phyloP scores from a whole-genome alignment of 2,329 filamentous ascomycete genomes.

The Atkinsonella texensis region DNA sequence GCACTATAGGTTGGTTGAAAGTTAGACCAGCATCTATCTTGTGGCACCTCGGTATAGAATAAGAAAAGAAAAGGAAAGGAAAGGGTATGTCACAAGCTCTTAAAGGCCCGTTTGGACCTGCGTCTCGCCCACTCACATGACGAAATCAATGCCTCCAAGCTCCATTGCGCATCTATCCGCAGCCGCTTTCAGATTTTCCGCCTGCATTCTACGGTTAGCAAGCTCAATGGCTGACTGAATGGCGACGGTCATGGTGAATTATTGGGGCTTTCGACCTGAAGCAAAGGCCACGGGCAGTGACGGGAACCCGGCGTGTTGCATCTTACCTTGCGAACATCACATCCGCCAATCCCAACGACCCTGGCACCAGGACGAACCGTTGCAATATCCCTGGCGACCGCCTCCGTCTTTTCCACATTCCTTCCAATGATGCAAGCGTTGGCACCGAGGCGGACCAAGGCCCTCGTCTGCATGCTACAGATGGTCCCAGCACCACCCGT shows the following conservation, averaged over 20 bases:
- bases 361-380: constrained; percentile 66
- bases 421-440: constrained; percentile 91
- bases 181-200: constrained; percentile 40
- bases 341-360: constrained; percentile 74
- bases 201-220: constrained; percentile 9
- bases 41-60: too few species aligned
- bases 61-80: too few species aligned
- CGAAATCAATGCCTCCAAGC: constrained; percentile 80
- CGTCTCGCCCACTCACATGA: constrained; percentile 51
- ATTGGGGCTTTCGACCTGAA: too few species aligned
- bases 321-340: constrained; percentile 61
- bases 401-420: constrained; percentile 77
- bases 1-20: constrained; percentile 44
- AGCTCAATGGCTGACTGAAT: not conserved
- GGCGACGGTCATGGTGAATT: too few species aligned
- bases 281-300: too few species aligned
- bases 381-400: constrained; percentile 68
- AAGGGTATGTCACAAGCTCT: not conserved
- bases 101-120: too few species aligned
- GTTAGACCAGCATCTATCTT: not conserved
- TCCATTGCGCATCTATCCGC: constrained; percentile 71
- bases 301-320: constrained; percentile 1
- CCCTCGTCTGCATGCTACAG: constrained; percentile 86
- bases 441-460: constrained; percentile 80
- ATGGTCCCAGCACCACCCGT: constrained; percentile 91